Evolutionary conservation across 2,329 filamentous ascomycete species (phyloP).

Genomic region (Chaetomiaceae sp.): DNA sequence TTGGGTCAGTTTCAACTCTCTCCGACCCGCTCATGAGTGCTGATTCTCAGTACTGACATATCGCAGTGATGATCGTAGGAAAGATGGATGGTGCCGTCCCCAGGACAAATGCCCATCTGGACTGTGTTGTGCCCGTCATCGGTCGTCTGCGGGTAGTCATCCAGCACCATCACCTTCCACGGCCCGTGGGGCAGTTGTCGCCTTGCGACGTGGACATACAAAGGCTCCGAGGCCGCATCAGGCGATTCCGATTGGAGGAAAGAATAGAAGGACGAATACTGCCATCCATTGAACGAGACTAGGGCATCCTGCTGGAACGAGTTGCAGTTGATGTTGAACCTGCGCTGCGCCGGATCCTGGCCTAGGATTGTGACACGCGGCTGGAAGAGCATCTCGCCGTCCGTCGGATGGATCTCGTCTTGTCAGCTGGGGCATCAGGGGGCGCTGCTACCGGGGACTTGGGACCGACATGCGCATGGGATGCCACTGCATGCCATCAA

Average conservation of each 20-base stretch:
- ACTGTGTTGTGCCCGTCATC: slow-evolving; percentile 51
- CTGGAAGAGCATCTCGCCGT: slow-evolving; percentile 23
- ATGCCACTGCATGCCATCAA: neutral
- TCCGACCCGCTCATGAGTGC: no score
- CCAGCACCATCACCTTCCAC: slow-evolving; percentile 44
- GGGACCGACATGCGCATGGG: neutral
- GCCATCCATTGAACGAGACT: slow-evolving; percentile 43
- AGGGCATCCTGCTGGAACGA: slow-evolving; percentile 47
- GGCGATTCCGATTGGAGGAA: slow-evolving; percentile 18
- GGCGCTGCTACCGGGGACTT: neutral
- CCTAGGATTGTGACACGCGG: slow-evolving; percentile 33
- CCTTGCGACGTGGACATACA: slow-evolving; percentile 43
- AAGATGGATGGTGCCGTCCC: slow-evolving; percentile 49
- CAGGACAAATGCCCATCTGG: slow-evolving; percentile 45
- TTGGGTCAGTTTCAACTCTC: slow-evolving; percentile 5
- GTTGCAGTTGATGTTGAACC: slow-evolving; percentile 40
- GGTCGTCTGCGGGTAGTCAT: slow-evolving; percentile 45
- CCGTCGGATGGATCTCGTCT: neutral
- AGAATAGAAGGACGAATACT: slow-evolving; percentile 45
- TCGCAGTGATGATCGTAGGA: slow-evolving; percentile 49
- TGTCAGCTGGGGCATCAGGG: neutral
- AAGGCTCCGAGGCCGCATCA: slow-evolving; percentile 27
- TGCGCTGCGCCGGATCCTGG: slow-evolving; percentile 34
- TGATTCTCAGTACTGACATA: slow-evolving; percentile 10
- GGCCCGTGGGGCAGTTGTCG: slow-evolving; percentile 36